Evolutionary conservation across 148 eudicot species (phyloP).

Genomic region (Amaranthus cruentus): DNA sequence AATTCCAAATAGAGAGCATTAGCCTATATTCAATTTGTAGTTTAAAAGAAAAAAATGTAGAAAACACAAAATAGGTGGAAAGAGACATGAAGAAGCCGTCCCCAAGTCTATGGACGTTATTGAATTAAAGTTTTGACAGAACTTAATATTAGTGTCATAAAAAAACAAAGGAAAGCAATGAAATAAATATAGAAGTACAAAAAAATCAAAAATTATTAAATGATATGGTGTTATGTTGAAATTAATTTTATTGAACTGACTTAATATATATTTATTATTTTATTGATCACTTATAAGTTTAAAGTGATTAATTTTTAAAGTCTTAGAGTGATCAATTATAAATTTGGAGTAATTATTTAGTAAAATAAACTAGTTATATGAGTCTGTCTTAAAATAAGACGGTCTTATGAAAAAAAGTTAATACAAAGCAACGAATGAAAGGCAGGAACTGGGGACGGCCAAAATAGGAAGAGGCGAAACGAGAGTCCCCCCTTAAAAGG

Average conservation of each 20-base stretch:
- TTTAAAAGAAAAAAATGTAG: background rate
- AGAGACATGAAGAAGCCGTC: constrained; percentile 12
- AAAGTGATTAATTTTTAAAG: too few species aligned
- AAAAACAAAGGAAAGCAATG: background rate
- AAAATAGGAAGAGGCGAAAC: constrained; percentile 14
- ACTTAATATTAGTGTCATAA: background rate
- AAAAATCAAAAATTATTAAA: background rate
- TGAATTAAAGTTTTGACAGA: constrained; percentile 4
- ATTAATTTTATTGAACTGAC: too few species aligned
- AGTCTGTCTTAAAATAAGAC: too few species aligned
- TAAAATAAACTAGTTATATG: too few species aligned
- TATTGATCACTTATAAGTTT: too few species aligned
- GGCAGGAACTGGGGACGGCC: constrained; percentile 34
- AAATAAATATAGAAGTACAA: background rate
- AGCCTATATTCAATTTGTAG: background rate
- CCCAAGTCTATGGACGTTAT: constrained; percentile 30
- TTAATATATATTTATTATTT: too few species aligned
- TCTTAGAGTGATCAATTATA: too few species aligned
- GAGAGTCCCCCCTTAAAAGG: background rate
- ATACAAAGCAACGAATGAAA: background rate
- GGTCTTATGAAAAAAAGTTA: too few species aligned
- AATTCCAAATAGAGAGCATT: too few species aligned
- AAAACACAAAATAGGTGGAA: background rate
- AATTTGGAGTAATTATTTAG: too few species aligned
- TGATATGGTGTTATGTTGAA: too few species aligned